Conservation (phyloP, 2,329 filamentous ascomycete genomes). For the Sporothrix variecibatus region DNA sequence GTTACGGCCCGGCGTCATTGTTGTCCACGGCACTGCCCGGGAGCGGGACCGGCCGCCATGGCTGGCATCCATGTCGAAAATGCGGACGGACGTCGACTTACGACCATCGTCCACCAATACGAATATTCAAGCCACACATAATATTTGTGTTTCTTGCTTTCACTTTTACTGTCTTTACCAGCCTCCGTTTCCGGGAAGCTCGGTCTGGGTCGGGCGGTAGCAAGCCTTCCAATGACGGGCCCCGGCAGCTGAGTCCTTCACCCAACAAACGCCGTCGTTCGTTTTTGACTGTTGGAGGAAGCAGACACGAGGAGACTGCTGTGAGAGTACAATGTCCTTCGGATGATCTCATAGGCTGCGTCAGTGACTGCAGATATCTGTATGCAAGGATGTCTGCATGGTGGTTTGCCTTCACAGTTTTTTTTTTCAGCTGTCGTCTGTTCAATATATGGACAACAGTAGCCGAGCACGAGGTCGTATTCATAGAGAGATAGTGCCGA, state of each 20-base stretch:
- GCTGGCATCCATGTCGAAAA: too few relatives aligned
- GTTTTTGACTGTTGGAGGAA: background rate
- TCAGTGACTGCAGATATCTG: background rate
- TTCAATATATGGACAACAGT: background rate
- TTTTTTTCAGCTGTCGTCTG: conserved; percentile 8
- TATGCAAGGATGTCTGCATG: background rate
- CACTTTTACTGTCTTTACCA: background rate
- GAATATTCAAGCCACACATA: too few relatives aligned
- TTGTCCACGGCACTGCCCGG: background rate
- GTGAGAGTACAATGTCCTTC: background rate
- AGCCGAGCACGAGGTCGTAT: background rate
- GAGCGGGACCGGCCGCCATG: background rate
- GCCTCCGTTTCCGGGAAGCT: background rate
- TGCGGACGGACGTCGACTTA: too few relatives aligned
- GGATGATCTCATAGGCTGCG: background rate
- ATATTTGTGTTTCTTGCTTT: too few relatives aligned
- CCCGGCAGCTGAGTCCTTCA: background rate
- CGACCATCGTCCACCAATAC: too few relatives aligned
- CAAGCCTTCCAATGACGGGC: background rate
- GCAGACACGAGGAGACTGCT: background rate
- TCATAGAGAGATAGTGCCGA: background rate
- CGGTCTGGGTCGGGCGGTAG: background rate
- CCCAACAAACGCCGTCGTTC: background rate
- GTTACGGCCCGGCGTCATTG: too few relatives aligned
- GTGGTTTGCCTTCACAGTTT: background rate